phyloP scores from a whole-genome alignment of 352 stramenopile species.

The Aphanomyces cochlioides region DNA sequence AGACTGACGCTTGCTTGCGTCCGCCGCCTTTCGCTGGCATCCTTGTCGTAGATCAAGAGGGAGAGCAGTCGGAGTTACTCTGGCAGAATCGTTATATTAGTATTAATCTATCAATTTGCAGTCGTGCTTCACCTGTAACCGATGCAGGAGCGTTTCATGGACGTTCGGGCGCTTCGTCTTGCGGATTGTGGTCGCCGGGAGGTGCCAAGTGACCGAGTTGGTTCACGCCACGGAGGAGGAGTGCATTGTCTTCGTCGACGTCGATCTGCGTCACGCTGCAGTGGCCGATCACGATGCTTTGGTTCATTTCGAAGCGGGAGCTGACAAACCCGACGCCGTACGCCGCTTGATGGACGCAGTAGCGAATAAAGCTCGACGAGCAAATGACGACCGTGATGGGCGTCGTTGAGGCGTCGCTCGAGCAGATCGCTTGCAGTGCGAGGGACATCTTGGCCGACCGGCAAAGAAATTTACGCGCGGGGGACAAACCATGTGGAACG shows the following conservation, averaged over 20 bases:
- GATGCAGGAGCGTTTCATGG: no score
- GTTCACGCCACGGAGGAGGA: constrained; percentile 17
- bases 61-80: not conserved
- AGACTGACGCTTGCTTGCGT: constrained; percentile 37
- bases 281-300: constrained; percentile 20
- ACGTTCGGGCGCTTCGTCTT: not conserved
- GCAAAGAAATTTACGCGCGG: constrained; percentile 2
- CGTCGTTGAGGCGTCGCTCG: not conserved
- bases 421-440: constrained; percentile 20
- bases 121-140: no score
- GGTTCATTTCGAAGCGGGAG: constrained; percentile 17
- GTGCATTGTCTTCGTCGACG: constrained; percentile 19
- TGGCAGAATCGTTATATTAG: no score
- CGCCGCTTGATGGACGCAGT: constrained; percentile 22
- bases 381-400: constrained; percentile 27
- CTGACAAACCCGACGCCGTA: constrained; percentile 22
- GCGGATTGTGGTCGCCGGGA: not conserved
- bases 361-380: constrained; percentile 25
- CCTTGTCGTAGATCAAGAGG: not conserved
- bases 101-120: no score
- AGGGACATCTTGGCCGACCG: constrained; percentile 27
- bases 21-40: not conserved
- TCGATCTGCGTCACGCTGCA: constrained; percentile 26
- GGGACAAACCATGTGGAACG: constrained; percentile 13
- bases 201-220: not conserved